These are phyloP conservation scores for Blastobotrys mokoenaii DNA, from an alignment of 805 yeast genomes.

Conservation along the genomic window DNA sequence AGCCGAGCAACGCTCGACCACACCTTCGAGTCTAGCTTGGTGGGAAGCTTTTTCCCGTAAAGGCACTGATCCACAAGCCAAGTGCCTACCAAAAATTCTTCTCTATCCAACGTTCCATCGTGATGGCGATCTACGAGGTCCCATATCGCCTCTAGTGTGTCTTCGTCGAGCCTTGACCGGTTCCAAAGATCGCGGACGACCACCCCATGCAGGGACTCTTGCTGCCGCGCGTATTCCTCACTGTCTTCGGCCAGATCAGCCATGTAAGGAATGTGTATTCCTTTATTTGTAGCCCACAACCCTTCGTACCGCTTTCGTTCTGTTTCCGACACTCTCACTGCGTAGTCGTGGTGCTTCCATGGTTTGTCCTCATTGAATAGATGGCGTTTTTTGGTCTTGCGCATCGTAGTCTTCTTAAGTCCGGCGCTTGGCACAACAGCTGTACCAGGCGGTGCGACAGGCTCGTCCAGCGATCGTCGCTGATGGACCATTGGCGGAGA, in stretches of 20 bases:
- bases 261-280: conserved; percentile 29
- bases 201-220: conserved; percentile 40
- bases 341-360: conserved; percentile 77
- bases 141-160: conserved; percentile 56
- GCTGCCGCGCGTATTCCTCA: conserved; percentile 17
- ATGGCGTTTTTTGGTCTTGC: conserved; percentile 34
- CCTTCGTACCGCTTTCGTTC: conserved; percentile 90
- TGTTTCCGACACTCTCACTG: conserved; percentile 34
- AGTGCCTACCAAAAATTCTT: conserved; percentile 90
- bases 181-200: conserved; percentile 77
- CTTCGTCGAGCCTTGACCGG: conserved; percentile 63
- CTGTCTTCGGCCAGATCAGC: conserved; percentile 7
- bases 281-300: conserved; percentile 85
- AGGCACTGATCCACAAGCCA: conserved; percentile 96
- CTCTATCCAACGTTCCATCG: conserved; percentile 71
- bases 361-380: conserved; percentile 83
- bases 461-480: not conserved
- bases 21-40: conserved; percentile 51
- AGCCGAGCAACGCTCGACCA: conserved; percentile 67
- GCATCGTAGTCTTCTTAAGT: conserved; percentile 19
- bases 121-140: conserved; percentile 44
- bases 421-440: not conserved
- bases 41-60: conserved; percentile 86
- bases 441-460: not conserved
- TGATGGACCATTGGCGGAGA: no score